Evolutionary conservation across 768 basidiomycete species (phyloP).

Genomic region (Rhodotorula graminis): DNA sequence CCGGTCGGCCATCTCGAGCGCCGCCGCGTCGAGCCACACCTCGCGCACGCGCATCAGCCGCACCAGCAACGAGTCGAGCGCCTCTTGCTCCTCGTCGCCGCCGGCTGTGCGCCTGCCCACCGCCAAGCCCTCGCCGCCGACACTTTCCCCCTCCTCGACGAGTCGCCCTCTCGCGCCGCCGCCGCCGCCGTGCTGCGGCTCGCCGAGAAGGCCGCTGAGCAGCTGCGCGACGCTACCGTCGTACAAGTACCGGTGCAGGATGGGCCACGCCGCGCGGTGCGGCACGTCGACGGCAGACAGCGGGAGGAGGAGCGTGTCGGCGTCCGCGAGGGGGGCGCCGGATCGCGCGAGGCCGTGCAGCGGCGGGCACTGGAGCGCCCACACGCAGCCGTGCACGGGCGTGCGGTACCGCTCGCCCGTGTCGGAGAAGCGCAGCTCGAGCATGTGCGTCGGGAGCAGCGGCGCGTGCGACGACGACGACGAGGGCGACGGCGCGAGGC

Average conservation of each 20-base stretch:
- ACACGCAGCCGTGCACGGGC: neutral
- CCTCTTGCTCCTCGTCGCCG: neutral
- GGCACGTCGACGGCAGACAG: neutral
- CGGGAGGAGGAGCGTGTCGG: neutral
- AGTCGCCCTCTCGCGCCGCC: neutral
- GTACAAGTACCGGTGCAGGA: slow-evolving; percentile 8
- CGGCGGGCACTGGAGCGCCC: neutral
- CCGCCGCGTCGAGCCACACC: neutral
- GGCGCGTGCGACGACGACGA: too few species aligned
- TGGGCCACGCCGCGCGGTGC: neutral
- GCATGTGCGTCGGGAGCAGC: neutral
- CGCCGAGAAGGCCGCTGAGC: neutral
- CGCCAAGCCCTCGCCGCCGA: neutral
- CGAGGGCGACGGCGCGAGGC: too few species aligned
- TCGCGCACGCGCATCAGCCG: neutral
- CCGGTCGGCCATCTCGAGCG: neutral
- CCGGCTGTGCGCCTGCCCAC: too few species aligned
- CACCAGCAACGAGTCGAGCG: neutral
- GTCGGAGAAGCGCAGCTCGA: slow-evolving; percentile 3
- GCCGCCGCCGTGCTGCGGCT: neutral
- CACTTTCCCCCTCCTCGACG: too few species aligned
- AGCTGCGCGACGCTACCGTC: neutral
- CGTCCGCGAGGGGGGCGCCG: neutral
- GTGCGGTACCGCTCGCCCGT: neutral
- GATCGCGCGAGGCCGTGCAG: neutral